phyloP scores from a whole-genome alignment of 768 basidiomycete species.

The Glaciozyma martinii region DNA sequence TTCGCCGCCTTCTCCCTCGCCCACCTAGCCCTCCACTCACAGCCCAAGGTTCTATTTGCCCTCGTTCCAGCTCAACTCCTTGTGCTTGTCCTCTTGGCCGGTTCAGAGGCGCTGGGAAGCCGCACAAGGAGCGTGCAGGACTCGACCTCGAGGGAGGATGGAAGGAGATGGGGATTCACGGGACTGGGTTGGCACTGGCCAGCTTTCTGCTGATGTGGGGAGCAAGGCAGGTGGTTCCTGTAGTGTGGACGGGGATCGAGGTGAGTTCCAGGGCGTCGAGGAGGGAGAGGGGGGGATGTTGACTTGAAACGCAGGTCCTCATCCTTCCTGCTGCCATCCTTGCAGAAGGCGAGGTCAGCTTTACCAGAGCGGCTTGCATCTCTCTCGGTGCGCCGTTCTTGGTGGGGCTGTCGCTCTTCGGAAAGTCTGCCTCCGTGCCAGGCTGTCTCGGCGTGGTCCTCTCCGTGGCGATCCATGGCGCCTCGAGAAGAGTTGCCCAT shows the following conservation, averaged over 20 bases:
- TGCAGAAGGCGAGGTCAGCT: not conserved
- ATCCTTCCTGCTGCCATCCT: not conserved
- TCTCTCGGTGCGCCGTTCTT: not conserved
- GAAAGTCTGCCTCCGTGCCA: not conserved
- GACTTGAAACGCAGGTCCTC: not conserved
- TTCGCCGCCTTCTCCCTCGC: not conserved
- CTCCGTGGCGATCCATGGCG: not conserved
- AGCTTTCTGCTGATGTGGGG: not conserved
- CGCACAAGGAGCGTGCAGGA: not conserved
- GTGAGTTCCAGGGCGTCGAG: not conserved
- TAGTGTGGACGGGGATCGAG: not conserved
- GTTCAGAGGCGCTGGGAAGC: not conserved
- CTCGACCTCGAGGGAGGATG: not conserved
- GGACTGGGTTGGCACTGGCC: not conserved
- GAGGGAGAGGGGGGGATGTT: not conserved
- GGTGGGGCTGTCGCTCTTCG: not conserved
- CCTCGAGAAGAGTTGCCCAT: not conserved
- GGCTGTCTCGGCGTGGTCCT: not conserved
- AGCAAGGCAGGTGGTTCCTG: not conserved
- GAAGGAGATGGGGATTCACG: not conserved
- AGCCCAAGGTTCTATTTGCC: not conserved
- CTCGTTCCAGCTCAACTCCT: no score
- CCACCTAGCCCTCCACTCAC: slow-evolving; percentile 1
- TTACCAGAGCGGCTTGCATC: not conserved
- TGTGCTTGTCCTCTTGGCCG: no score